These are phyloP conservation scores for Sapria himalayana DNA, from an alignment of 345 rosid genomes.

Conservation along the genomic window DNA sequence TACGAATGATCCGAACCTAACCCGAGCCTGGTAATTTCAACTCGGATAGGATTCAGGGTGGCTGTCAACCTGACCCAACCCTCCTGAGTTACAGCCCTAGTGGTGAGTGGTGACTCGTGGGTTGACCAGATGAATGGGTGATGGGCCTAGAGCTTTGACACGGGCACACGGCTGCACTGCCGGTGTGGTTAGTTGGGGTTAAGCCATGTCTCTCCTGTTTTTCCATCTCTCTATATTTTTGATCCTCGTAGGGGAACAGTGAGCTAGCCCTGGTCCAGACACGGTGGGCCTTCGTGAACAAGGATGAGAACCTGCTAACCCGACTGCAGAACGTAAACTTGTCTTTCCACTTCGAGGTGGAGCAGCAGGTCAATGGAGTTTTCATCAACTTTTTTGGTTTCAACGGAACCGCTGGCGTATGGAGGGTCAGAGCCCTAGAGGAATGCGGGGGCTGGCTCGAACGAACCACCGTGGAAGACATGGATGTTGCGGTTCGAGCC, in stretches of 20 bases:
- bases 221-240: constrained; percentile 1
- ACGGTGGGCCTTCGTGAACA: constrained; percentile 82
- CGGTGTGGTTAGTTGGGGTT: too few species aligned
- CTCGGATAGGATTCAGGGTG: too few species aligned
- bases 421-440: constrained; percentile 80
- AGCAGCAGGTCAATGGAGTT: constrained; percentile 76
- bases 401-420: constrained; percentile 87
- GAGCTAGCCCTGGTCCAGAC: constrained; percentile 69
- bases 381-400: constrained; percentile 79
- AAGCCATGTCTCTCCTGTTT: too few species aligned
- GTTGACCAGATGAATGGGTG: too few species aligned
- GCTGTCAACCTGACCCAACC: too few species aligned
- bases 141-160: too few species aligned
- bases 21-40: too few species aligned
- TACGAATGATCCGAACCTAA: too few species aligned
- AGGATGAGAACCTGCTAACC: constrained; percentile 81
- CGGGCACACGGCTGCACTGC: too few species aligned
- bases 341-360: constrained; percentile 83
- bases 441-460: constrained; percentile 97
- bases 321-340: constrained; percentile 74
- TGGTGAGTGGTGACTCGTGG: too few species aligned
- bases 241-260: constrained; percentile 34
- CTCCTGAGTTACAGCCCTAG: too few species aligned
- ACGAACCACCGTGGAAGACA: constrained; percentile 79
- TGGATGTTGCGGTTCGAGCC: constrained; percentile 90